Evolutionary conservation across 495 filamentous ascomycete species (phyloP), one percentile per base, ranked within the genome.

Genomic region (Usnea hakonensis): DNA sequence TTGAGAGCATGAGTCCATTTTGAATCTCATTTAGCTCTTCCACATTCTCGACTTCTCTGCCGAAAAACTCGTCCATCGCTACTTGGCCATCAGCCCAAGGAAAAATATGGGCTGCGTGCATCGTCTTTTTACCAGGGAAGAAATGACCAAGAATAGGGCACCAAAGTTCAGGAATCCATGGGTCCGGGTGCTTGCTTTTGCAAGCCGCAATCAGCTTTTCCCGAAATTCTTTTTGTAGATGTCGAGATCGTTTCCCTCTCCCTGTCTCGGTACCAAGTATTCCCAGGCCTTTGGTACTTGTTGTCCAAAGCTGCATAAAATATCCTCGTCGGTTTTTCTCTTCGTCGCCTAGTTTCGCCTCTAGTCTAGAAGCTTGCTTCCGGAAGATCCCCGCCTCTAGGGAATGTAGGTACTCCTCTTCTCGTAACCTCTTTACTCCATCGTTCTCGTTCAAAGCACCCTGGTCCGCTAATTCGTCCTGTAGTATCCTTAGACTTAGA

Each of bases 1-100:
- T 21, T 33, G 9, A 56, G 11, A 68, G 37, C 14, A 66, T 38
- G 0, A 70, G n/a, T 5, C 66, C 63, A 56, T 64, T 68, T 44
- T 56, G 19, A 9, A 60, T 40, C 3, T 57, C 59, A 54, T 62
- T 68, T 6, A 68, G 48, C 50, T 68, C 66, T 4, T 60, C 33
- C 10, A 35, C 40, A 2, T 64, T 33, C 4, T 59, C 54, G 26
- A 33, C 44, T 38, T 38, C 36, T 11, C 4, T 38, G 5, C 67
- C 67, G 43, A 67, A 67, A 0, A 67, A 61, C 9, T 58, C 57
- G 57, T 67, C 57, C 67, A 69, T 69, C 6, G 58, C 48, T 0
- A 26, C 53, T 32, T 67, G 67, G 3, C 66, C 64, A 28, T 57
- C 46, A 21, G 7, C 63, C 10, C 56, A 65, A 9, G 50, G 13